Conservation (phyloP, 2,329 filamentous ascomycete species). For the Plenodomus tracheiphilus region DNA sequence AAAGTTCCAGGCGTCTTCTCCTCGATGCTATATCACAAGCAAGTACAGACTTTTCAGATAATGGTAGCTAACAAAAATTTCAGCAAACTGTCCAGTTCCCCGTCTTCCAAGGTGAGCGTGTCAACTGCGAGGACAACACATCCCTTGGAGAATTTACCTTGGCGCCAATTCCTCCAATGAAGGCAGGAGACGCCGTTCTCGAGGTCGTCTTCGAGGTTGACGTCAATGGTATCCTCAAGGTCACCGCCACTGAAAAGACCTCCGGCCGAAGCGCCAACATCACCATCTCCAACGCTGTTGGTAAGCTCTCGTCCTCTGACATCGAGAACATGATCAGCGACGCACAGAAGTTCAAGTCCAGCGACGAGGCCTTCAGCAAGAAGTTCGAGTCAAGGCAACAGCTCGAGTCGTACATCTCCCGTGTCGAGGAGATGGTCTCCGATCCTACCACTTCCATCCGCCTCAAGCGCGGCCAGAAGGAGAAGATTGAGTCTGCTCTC, state of each 20-base stretch:
- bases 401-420: slow-evolving; percentile 97
- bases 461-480: slow-evolving; percentile 98
- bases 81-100: slow-evolving; percentile 83
- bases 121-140: slow-evolving; percentile 98
- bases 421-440: slow-evolving; percentile 97
- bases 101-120: slow-evolving; percentile 93
- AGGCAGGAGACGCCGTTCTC: slow-evolving; percentile 91
- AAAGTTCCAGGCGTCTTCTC: no score
- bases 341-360: slow-evolving; percentile 97
- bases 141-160: slow-evolving; percentile 97
- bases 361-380: slow-evolving; percentile 99
- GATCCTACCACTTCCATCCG: slow-evolving; percentile 95
- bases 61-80: no score
- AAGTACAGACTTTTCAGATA: no score
- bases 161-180: slow-evolving; percentile 82
- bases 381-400: slow-evolving; percentile 98
- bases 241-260: slow-evolving; percentile 98
- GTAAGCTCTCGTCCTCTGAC: slow-evolving; percentile 91
- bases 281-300: slow-evolving; percentile 99
- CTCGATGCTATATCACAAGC: no score
- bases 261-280: slow-evolving; percentile 98
- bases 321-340: slow-evolving; percentile 99
- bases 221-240: slow-evolving; percentile 99
- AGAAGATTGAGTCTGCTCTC: slow-evolving; percentile 97
- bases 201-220: slow-evolving; percentile 99